Base-by-base conservation (phyloP, 805 yeast genomes). In the Komagataella ulmi region DNA sequence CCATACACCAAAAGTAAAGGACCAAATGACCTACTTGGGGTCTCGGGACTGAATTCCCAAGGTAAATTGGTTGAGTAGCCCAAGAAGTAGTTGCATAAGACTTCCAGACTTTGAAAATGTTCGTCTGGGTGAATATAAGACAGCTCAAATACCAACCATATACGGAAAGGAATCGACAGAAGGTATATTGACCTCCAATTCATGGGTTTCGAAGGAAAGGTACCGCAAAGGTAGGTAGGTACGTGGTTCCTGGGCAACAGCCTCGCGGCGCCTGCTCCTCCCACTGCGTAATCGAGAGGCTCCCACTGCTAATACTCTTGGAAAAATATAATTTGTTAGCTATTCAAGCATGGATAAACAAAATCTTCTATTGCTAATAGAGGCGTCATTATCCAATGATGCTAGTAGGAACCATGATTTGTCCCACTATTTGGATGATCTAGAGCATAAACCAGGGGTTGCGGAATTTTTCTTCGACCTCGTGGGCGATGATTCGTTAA, bases 101-200 rank as follows among this genome's bases (percentile, higher is more conserved):
- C 83, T 63, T 89, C 95, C 49, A 95, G 76, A n/a, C 83, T 78
- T 64, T 95, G 99, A 63, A 88, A 87, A 64, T 90, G 97, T 68
- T 93, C 99, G 71, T 93, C 99, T 0, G 99, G 99, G 58, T 95
- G 99, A 49, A 93, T 81, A 62, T 95, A 93, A 0, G 97, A 87
- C 30, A 84, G 75, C 52, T 84, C 79, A 1, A 85, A 62, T 0
- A 85, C 81, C 47, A 88, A 68, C 23, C 76, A 67, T 19, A 84
- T 66, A 50, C 88, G 62, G 24, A 78, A 58, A 0, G 72, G 71
- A 2, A 81, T 65, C 7, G 78, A 63, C 10, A 69, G 18, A 7
- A 77, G 53, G 57, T 79, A 74, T 3, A 74, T 59, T 18, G 59
- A 60, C 54, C 86, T 66, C 83, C 85, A 78, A 53, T 65, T 63